Evolutionary conservation across 495 filamentous ascomycete genomes (phyloP), one percentile per base, ranked within the genome.

Genomic region (Penicillium crystallinum): DNA sequence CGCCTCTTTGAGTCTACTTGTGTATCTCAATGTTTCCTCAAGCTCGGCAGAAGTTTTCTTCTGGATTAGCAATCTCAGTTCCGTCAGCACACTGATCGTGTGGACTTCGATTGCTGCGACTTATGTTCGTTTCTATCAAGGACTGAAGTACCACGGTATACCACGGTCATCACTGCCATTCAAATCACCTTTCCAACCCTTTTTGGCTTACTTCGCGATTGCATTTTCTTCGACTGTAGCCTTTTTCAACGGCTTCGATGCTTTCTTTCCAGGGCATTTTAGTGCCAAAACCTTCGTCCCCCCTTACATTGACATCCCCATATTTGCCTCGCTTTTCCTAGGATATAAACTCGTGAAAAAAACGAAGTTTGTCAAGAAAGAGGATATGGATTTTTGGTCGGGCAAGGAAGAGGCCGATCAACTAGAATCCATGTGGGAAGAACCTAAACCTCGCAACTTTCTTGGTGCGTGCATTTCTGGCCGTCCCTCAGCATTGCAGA

Each of bases 171-270:
- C 72, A 6, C 63, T 83, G 25, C 77, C 81, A 3, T 85, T 76
- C 53, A 62, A 71, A 9, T 72, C 74, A 12, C 58, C 56, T 10
- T 55, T 80, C 3, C 81, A 83, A 56, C 81, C 81, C 3, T 78
- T 68, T 53, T 56, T 70, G 38, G 66, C 80, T 0, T 83, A 73
- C 58, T 60, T 76, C 39, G 59, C 72, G 1, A 56, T 80, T 3
- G 61, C 75, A n/a, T 72, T 70, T 45, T 81, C 81, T 46, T 56
- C 59, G 15, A 67, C 81, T 36, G 64, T 84, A 25, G 69, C 67
- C 8, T 62, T 85, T 11, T 73, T 82, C 51, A 82, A 79, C 51
- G 81, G 83, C 7, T 85, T 82, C 53, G 69, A 72, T 41, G 79
- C 81, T 19, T 85, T 85, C 55, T 80, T 81, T 56, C 76, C 78